Evolutionary conservation across 352 stramenopile genomes (phyloP), one percentile per base, ranked within the genome.

Genomic region (Blastocystis sp.): DNA sequence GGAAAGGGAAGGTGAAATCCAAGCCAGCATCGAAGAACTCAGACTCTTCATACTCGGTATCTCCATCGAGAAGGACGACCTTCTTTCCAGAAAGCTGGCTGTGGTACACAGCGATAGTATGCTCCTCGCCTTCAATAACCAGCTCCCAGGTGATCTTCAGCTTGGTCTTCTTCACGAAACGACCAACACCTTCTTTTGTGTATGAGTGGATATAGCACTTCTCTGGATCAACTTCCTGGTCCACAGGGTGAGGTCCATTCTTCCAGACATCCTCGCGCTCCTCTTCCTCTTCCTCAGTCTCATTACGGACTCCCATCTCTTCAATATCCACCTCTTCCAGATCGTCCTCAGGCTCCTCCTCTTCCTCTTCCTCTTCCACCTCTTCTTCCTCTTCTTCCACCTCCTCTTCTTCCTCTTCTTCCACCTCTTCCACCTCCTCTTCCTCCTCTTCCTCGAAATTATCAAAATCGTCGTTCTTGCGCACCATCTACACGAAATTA

Each of bases 81-180:
- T 90, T 90, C 79, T 90, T 90, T 66, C 79, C 79, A 79, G 79
- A 90, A 16, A 90, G 64, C 70, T 90, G 79, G 43, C 79, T 90
- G 79, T 90, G 79, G 39, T 90, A 90, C 37, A 90, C 73, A 34
- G 79, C 53, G n/a, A 90, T 81, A 16, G 79, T 90, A 20, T 90
- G 79, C 47, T 90, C 79, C 54, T 81, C 79, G 41, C 68, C 68
- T 20, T 90, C 79, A 75, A 90, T 87, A 18, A 90, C 73, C n/a
- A 90, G 56, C 50, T 90, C 79, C 79, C 79, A 90, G 37, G 79
- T 90, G 37, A 90, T 87, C 73, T 90, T 90, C 73, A 90, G 65
- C 56, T 90, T 90, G 55, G 79, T 90, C 75, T 85, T 85, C 62
- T 85, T 85, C n/a, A 85, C 54, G 75, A 85, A 85, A 24, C 55